A percentile compares a stretch with the other conserved stretches of the same genome.
phyloP scores from a whole-genome alignment of 2,329 filamentous ascomycete species.

The Colletotrichum neosansevieriae region DNA sequence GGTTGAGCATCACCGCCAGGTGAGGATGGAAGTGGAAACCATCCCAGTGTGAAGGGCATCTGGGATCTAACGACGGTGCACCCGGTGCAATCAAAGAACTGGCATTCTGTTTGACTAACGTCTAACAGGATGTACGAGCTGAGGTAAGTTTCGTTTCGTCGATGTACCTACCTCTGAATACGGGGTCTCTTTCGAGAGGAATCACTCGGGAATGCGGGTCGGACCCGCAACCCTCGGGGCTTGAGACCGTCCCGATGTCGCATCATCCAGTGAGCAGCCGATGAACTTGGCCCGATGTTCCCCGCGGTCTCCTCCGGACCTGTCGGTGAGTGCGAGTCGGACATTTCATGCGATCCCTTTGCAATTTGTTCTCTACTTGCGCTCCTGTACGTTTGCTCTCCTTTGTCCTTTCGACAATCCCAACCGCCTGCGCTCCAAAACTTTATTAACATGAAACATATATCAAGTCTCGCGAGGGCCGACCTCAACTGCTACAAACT shows the following conservation, averaged over 20 bases:
- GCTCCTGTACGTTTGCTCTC: not conserved
- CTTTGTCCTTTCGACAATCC: not conserved
- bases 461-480: conserved; percentile 18
- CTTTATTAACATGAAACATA: not conserved
- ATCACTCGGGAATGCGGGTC: not conserved
- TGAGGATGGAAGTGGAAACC: too few relatives aligned
- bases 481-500: conserved; percentile 19
- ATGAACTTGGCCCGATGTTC: conserved; percentile 4
- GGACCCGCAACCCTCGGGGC: not conserved
- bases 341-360: not conserved
- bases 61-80: too few relatives aligned
- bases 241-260: conserved; percentile 7
- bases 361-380: not conserved
- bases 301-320: not conserved
- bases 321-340: not conserved
- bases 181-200: not conserved
- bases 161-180: not conserved
- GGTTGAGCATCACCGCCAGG: too few relatives aligned
- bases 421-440: not conserved
- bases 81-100: too few relatives aligned
- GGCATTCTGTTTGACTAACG: too few relatives aligned
- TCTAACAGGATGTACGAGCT: too few relatives aligned
- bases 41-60: too few relatives aligned
- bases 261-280: not conserved
- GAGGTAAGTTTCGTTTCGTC: too few relatives aligned